Conservation (phyloP, 2,329 filamentous ascomycete genomes). For the Phialemonium atrogriseum region DNA sequence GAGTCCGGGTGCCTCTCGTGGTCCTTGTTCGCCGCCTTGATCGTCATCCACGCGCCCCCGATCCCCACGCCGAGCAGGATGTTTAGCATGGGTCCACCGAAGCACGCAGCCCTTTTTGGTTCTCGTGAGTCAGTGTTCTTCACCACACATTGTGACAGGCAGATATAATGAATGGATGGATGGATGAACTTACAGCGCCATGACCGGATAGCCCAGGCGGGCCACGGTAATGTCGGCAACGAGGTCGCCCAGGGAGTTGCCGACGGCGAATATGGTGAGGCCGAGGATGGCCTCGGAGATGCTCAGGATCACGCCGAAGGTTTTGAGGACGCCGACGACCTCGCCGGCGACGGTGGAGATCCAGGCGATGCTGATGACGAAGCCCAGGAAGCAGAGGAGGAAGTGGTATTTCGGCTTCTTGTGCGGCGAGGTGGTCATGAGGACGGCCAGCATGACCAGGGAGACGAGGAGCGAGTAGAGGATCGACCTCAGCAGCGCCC, state of each 20-base stretch:
- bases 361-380: conserved; percentile 88
- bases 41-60: conserved; percentile 79
- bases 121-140: conserved; percentile 16
- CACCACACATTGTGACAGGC: not conserved
- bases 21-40: conserved; percentile 57
- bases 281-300: conserved; percentile 95
- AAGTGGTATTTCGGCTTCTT: conserved; percentile 66
- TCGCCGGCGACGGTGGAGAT: conserved; percentile 93
- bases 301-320: conserved; percentile 80
- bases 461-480: conserved; percentile 63
- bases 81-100: conserved; percentile 97
- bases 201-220: conserved; percentile 87
- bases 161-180: not conserved
- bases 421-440: conserved; percentile 63
- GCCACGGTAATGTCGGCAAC: conserved; percentile 94
- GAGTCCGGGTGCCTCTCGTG: conserved; percentile 60
- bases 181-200: conserved; percentile 59
- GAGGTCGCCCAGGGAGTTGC: conserved; percentile 88
- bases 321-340: conserved; percentile 90
- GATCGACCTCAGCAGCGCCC: conserved; percentile 46
- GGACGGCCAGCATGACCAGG: conserved; percentile 52
- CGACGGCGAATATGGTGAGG: conserved; percentile 91
- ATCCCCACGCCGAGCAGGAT: conserved; percentile 93
- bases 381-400: conserved; percentile 79
- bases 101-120: conserved; percentile 65